Base-by-base conservation (phyloP, 1,284 basidiomycete species). In the Mycosarcoma maydis region DNA sequence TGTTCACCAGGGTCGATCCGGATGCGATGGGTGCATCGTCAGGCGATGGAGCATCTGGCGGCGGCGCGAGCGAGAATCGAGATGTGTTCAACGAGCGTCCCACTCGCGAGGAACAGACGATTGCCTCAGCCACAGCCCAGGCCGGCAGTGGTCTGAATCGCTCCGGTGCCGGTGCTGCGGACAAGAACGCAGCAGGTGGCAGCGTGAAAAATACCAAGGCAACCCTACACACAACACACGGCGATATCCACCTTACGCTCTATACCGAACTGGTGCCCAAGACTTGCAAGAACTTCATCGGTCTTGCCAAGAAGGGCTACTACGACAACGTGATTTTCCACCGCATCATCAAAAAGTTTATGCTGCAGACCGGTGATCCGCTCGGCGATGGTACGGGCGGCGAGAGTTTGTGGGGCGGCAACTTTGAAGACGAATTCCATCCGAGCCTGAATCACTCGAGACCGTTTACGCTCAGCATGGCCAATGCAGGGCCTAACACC, bases 31-130 rank as follows among this genome's bases (percentile, higher is more conserved):
- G 53, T 19, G 60, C 52, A 27, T 33, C 39, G 10, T 39, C 45
- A 8, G 48, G 39, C 10, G 48, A 43, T 14, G 61, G 14, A 17
- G 92, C 90, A 82, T 88, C 88, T 2, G 90, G 89, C 23, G 94
- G 89, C 20, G 94, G 88, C 20, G 94, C 59, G 5, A 42, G 48
- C 37, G 59, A 52, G 38, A 51, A 98, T 71, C 89, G 96, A 43
- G 96, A 99, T 75, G 90, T 99, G 55, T 98, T 98, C 87, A 99
- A 99, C 83, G 96, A 99, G 83, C 88, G 91, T 47, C 96, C 96
- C 1, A 98, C 95, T 1, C 88, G 93, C 51, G 96, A 98, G 80
- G 96, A 98, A 80, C 92, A 93, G 80, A 90, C 89, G n/a, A 88
- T 94, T 44, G 92, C 93, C 1, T 84, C 90, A 0, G 86, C 91